Evolutionary conservation across 2,329 filamentous ascomycete species (phyloP).

Genomic region (Aplosporella prunicola): DNA sequence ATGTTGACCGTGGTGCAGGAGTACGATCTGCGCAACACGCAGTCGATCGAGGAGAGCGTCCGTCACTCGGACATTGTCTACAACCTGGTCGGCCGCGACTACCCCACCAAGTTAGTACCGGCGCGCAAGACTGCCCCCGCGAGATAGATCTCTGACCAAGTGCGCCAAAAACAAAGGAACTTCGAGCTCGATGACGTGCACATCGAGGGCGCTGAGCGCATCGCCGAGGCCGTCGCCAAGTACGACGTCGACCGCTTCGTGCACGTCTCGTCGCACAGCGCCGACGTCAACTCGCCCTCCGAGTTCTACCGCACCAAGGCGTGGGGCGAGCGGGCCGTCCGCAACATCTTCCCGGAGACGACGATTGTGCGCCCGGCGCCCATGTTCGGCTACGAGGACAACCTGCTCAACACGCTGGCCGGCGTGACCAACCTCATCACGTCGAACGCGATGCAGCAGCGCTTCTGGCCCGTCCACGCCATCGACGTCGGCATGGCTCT

Average conservation of each 20-base stretch:
- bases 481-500: slow-evolving; percentile 86
- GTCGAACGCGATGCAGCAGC: slow-evolving; percentile 86
- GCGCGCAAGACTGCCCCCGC: neutral
- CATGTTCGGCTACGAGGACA: slow-evolving; percentile 91
- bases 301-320: slow-evolving; percentile 91
- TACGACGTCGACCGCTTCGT: slow-evolving; percentile 97
- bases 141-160: neutral
- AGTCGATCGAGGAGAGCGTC: slow-evolving; percentile 92
- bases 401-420: slow-evolving; percentile 77
- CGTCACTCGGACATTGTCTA: slow-evolving; percentile 96
- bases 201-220: slow-evolving; percentile 83
- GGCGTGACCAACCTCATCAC: slow-evolving; percentile 73
- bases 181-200: slow-evolving; percentile 89
- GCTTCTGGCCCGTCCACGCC: slow-evolving; percentile 82
- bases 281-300: slow-evolving; percentile 65
- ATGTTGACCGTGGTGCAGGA: slow-evolving; percentile 46
- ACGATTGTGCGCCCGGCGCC: slow-evolving; percentile 92
- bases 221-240: slow-evolving; percentile 88
- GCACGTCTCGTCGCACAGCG: slow-evolving; percentile 93
- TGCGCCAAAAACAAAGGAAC: slow-evolving; percentile 59
- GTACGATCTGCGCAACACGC: slow-evolving; percentile 88
- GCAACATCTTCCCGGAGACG: slow-evolving; percentile 88
- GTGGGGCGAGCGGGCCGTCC: slow-evolving; percentile 70
- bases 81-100: slow-evolving; percentile 89
- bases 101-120: slow-evolving; percentile 81